phyloP scores from a whole-genome alignment of 2,329 filamentous ascomycete species.

The Curvularia sp. region DNA sequence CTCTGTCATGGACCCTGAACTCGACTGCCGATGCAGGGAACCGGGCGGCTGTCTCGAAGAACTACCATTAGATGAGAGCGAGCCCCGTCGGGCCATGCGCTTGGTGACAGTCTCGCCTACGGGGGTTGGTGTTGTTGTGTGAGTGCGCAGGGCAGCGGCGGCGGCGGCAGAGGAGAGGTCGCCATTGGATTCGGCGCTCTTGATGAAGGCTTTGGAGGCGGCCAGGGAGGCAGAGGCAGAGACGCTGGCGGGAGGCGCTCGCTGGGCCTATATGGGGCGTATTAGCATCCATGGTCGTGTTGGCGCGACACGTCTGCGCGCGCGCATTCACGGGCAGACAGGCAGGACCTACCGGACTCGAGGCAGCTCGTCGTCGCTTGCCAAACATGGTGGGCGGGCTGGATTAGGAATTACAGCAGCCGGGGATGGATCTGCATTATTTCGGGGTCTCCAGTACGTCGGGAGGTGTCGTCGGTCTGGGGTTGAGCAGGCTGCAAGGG shows the following conservation, averaged over 20 bases:
- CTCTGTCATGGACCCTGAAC: conserved; percentile 84
- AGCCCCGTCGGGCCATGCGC: conserved; percentile 77
- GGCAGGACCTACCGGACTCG: conserved; percentile 42
- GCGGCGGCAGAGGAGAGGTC: conserved; percentile 85
- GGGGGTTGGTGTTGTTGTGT: conserved; percentile 77
- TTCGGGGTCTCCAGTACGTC: conserved; percentile 2
- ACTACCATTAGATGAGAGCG: conserved; percentile 71
- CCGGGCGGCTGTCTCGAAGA: conserved; percentile 48
- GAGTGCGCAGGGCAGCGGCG: conserved; percentile 80
- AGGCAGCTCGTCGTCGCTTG: conserved; percentile 40
- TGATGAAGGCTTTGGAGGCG: conserved; percentile 80
- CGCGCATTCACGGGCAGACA: conserved; percentile 6
- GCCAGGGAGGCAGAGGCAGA: conserved; percentile 79
- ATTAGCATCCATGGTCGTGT: conserved; percentile 24
- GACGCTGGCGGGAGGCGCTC: conserved; percentile 62
- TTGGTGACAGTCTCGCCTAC: conserved; percentile 88
- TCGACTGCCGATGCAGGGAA: conserved; percentile 59
- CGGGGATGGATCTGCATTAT: conserved; percentile 35
- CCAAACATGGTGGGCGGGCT: conserved; percentile 41
- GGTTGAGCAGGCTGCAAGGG: conserved; percentile 18
- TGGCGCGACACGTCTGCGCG: conserved; percentile 9
- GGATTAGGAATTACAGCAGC: conserved; percentile 32
- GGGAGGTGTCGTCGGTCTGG: conserved; percentile 11
- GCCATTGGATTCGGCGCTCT: conserved; percentile 67
- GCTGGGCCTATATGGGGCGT: conserved; percentile 39